phyloP scores from a whole-genome alignment of 345 rosid genomes.

The Corchorus olitorius region DNA sequence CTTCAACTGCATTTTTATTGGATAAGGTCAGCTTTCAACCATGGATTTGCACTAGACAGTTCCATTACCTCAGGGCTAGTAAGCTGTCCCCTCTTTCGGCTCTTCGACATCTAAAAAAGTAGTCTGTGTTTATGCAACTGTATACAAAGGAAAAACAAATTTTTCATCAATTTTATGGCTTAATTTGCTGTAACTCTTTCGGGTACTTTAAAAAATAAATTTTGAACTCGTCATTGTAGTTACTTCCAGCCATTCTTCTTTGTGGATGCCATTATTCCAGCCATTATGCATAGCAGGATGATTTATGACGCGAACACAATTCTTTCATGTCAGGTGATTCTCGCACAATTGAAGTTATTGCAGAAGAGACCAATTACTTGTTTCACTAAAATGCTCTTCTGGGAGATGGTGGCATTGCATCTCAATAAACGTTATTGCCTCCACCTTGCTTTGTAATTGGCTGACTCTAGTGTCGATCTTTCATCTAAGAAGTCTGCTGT shows the following conservation, averaged over 20 bases:
- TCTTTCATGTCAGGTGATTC: not conserved
- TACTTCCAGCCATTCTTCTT: not conserved
- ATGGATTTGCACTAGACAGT: too few relatives aligned
- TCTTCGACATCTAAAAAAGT: too few relatives aligned
- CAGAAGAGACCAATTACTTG: not conserved
- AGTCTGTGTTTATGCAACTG: not conserved
- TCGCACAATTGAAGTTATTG: not conserved
- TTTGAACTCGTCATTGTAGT: not conserved
- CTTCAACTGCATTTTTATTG: too few relatives aligned
- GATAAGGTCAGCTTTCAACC: too few relatives aligned
- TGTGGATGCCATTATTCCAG: not conserved
- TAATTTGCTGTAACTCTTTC: not conserved
- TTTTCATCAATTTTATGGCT: not conserved
- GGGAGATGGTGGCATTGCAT: not conserved
- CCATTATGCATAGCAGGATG: not conserved
- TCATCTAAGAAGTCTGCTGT: not conserved
- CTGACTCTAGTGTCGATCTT: not conserved
- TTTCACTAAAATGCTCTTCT: not conserved
- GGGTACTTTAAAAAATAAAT: not conserved
- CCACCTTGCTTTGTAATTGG: not conserved
- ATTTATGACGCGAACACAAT: not conserved
- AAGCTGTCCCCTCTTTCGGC: too few relatives aligned
- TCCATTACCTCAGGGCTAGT: not conserved
- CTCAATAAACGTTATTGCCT: not conserved
- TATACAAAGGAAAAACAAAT: not conserved